These are phyloP conservation scores for Boletus rubroflammeus DNA, from an alignment of 768 basidiomycete species.

Conservation along the genomic window DNA sequence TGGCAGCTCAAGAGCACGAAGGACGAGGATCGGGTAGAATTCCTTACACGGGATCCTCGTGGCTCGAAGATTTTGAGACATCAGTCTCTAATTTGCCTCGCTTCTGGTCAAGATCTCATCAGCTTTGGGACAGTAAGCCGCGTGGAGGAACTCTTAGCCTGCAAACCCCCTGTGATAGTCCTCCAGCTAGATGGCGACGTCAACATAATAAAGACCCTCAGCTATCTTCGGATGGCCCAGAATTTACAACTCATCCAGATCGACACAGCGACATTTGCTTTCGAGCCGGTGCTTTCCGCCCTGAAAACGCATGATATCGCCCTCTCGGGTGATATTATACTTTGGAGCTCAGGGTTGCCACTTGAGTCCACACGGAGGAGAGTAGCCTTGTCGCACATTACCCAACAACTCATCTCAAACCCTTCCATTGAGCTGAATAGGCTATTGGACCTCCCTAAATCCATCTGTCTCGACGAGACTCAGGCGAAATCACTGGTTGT, in stretches of 20 bases:
- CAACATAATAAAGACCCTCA: constrained; percentile 37
- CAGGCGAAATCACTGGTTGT: constrained; percentile 46
- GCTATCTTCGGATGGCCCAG: constrained; percentile 32
- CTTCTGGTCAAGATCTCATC: constrained; percentile 44
- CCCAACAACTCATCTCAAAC: constrained; percentile 28
- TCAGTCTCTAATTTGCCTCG: constrained; percentile 51
- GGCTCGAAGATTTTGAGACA: constrained; percentile 43
- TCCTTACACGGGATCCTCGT: constrained; percentile 32
- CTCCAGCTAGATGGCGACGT: constrained; percentile 48
- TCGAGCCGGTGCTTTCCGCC: constrained; percentile 55
- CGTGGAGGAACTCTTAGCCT: constrained; percentile 49
- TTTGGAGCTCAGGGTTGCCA: constrained; percentile 40
- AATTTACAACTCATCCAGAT: constrained; percentile 49
- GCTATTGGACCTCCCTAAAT: constrained; percentile 33
- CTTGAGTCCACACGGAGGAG: background rate
- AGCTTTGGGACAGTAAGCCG: constrained; percentile 54
- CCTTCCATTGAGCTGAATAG: constrained; percentile 37
- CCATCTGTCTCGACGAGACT: constrained; percentile 47
- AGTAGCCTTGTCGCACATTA: constrained; percentile 7
- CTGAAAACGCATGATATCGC: constrained; percentile 43
- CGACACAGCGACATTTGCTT: constrained; percentile 57
- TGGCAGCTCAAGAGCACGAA: constrained; percentile 29
- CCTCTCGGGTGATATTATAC: constrained; percentile 47
- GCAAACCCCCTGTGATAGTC: constrained; percentile 46
- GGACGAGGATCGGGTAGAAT: constrained; percentile 30